Evolutionary conservation across 345 rosid genomes (phyloP), one percentile per base, ranked within the genome.

Genomic region (Gossypium australe): DNA sequence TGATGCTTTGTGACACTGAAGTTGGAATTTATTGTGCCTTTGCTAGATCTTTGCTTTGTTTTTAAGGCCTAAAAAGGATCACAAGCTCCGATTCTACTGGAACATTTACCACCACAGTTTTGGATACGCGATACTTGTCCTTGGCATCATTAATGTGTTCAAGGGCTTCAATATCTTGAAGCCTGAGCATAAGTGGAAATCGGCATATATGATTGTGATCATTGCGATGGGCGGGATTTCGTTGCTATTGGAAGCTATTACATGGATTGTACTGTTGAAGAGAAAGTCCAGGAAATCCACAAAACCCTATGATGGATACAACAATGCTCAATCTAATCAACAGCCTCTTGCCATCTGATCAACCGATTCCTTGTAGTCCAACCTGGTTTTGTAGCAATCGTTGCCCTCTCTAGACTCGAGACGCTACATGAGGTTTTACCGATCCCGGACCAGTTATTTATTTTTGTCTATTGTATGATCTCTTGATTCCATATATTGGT

Each of bases 11-110:
- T 5, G 41, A 34, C 41, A 34, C 41, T 34, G 41, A 34, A 34
- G 25, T 29, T 47, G 76, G 18, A 69, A 12, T 71, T 58, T 45
- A 8, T 34, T 73, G 48, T 73, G 24, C 74, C 41, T 64, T 18
- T 78, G 29, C 8, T 78, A 90, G 97, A 79, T 92, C 11, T 91
- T 93, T 69, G 98, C 97, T 0, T 62, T 93, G 88, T 76, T 91
- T 66, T 73, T 91, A 71, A 83, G 98, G 71, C 98, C 98, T 0
- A 85, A 86, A 75, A 93, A 93, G 85, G 97, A 93, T 73, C 94
- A 91, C 89, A 93, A 93, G 77, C 87, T 63, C 71, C 70, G 94
- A 67, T 52, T 84, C 48, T 90, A 85, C 80, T 93, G 98, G 98
- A 91, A 91, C 67, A 74, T 93, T 59, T 93, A 93, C 77, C 98